Percentiles rank a stretch among this genome's conserved stretches.
These are phyloP conservation scores for Microcyclosporella mali DNA, from an alignment of 2,329 filamentous ascomycete genomes.

Conservation along the genomic window DNA sequence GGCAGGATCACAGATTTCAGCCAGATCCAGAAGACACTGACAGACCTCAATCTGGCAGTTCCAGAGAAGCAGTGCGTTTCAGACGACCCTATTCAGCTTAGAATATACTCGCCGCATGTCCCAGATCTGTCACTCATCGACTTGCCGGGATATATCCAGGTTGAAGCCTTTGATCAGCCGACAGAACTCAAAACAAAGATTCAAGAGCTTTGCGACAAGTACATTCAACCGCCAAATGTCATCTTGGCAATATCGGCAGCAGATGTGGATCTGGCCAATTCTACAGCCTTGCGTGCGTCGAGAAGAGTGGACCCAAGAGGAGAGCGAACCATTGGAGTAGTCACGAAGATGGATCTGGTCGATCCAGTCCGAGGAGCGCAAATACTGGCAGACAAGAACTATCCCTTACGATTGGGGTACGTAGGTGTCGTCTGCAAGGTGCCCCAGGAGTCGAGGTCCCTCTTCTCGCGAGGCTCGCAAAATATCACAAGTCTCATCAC, in stretches of 20 bases:
- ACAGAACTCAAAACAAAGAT: constrained; percentile 92
- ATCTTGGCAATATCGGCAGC: constrained; percentile 96
- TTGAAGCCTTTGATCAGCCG: constrained; percentile 85
- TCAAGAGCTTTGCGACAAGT: constrained; percentile 92
- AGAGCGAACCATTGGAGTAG: constrained; percentile 94
- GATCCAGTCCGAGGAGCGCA: constrained; percentile 70
- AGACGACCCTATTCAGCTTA: constrained; percentile 92
- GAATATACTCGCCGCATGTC: constrained; percentile 91
- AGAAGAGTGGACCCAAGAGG: constrained; percentile 87
- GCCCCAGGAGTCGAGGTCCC: constrained; percentile 55
- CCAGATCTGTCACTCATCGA: constrained; percentile 95
- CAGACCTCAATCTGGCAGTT: constrained; percentile 89
- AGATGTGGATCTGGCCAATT: constrained; percentile 95
- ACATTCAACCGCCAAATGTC: constrained; percentile 92
- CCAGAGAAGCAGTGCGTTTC: constrained; percentile 87
- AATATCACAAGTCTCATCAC: constrained; percentile 76
- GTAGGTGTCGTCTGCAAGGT: constrained; percentile 88
- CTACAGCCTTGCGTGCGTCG: constrained; percentile 82
- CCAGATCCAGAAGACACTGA: constrained; percentile 86
- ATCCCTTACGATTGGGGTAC: constrained; percentile 89
- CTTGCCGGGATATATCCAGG: constrained; percentile 94
- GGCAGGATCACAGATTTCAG: constrained; percentile 87
- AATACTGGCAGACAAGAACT: constrained; percentile 83
- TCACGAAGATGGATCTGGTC: constrained; percentile 98
- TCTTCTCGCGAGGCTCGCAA: constrained; percentile 76